A percentile compares a stretch with the other conserved stretches of the same genome.
These are phyloP conservation scores for Hypoxylon fragiforme DNA, from an alignment of 495 filamentous ascomycete species.

Conservation along the genomic window DNA sequence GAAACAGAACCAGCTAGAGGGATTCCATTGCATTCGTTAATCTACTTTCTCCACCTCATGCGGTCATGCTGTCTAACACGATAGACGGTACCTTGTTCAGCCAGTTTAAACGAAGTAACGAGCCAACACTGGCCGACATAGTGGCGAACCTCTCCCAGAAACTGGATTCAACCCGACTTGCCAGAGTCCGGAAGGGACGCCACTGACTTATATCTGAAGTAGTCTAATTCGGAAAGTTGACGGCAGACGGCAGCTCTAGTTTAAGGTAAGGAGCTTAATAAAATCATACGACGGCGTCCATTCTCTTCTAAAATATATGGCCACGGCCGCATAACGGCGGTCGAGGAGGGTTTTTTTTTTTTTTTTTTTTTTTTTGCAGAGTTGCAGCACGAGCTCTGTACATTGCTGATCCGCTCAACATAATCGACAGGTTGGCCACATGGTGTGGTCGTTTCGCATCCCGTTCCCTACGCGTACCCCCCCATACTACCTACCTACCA, in stretches of 20 bases:
- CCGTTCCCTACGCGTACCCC: conserved; percentile 31
- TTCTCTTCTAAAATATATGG: conserved; percentile 1
- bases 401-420: conserved; percentile 35
- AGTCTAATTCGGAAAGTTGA: conserved; percentile 35
- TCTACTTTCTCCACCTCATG: conserved; percentile 38
- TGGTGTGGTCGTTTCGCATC: conserved; percentile 33
- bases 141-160: conserved; percentile 29
- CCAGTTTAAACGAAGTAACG: conserved; percentile 24
- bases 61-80: conserved; percentile 36
- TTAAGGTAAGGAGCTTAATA: conserved; percentile 28
- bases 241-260: conserved; percentile 36
- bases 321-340: not conserved
- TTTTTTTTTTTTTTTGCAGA: too few species aligned
- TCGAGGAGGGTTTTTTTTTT: not conserved
- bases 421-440: conserved; percentile 33
- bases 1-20: conserved; percentile 34
- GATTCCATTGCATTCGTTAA: conserved; percentile 35
- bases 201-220: conserved; percentile 34
- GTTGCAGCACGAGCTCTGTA: conserved; percentile 34
- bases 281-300: conserved; percentile 32
- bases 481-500: conserved; percentile 20
- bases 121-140: conserved; percentile 32
- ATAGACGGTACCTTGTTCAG: conserved; percentile 34
- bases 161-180: conserved; percentile 33
- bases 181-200: conserved; percentile 33